These are phyloP conservation scores for Aeschynomene evenia DNA, from an alignment of 306 rosid genomes.

Conservation along the genomic window DNA sequence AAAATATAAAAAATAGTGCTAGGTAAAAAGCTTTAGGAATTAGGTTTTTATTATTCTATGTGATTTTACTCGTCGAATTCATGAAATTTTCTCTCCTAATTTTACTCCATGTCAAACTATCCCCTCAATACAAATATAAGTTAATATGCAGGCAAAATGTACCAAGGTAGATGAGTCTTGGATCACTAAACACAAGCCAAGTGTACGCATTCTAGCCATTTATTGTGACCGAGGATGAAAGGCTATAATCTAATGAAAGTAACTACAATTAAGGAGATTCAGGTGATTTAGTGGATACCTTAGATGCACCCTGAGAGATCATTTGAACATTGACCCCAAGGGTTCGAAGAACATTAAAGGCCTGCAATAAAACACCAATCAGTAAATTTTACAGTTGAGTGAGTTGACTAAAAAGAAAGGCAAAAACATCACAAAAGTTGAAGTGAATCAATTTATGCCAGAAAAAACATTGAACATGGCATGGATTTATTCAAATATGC, in stretches of 20 bases:
- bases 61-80: too few relatives aligned
- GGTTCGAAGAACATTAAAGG: constrained; percentile 72
- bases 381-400: background rate
- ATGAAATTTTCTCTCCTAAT: too few relatives aligned
- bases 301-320: constrained; percentile 98
- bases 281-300: constrained; percentile 53
- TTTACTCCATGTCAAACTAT: too few relatives aligned
- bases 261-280: background rate
- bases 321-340: constrained; percentile 92
- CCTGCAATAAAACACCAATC: constrained; percentile 50
- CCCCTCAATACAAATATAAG: too few relatives aligned
- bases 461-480: constrained; percentile 24
- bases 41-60: too few relatives aligned
- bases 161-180: background rate
- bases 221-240: background rate
- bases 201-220: background rate
- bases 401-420: background rate
- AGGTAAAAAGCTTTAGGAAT: too few relatives aligned
- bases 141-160: background rate
- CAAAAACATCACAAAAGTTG: constrained; percentile 12
- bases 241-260: background rate
- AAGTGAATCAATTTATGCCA: constrained; percentile 14
- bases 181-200: background rate
- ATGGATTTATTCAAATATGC: constrained; percentile 11
- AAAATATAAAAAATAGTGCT: background rate